Evolutionary conservation across 2,329 filamentous ascomycete species (phyloP), one percentile per base, ranked within the genome.

Genomic region (Calonectria hawksworthii): DNA sequence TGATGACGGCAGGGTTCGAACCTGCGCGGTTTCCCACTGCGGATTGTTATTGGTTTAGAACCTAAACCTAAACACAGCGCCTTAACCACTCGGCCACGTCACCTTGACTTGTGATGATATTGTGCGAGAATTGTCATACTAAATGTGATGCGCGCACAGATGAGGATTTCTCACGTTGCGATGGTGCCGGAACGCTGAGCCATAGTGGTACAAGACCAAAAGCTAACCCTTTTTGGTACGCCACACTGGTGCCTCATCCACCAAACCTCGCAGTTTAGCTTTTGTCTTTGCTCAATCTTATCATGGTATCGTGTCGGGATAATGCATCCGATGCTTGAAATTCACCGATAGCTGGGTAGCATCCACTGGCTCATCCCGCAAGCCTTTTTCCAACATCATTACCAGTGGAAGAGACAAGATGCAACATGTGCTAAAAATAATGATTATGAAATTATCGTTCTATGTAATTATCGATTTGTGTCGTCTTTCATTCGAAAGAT

Each of bases 31-130:
- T 83, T 82, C 84, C 83, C 84, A 86, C 84, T 86, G 85, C 84
- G 84, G 84, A 81, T 83, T 76, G 82, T 75, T 76, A 75, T 50
- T 72, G 76, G 74, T 72, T 18, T 32, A 64, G 68, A 38, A 63
- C 56, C 56, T 38, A 64, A 78, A 82, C 88, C 88, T 89, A 89
- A 89, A 89, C 87, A 88, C 87, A 88, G 86, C 88, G 88, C 88
- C 88, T 88, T 89, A 89, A 89, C 88, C 88, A 89, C 88, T 89
- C 88, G 87, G 87, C 88, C 87, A 89, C 81, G 86, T 83, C 85
- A 82, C 84, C 86, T 76, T 72, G 52, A 13, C 56, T 71, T 63
- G 23, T 41, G 16, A 13, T 41, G n/a, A 28, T 34, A 0, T 3
- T 5, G 6, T 0, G 13, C 23, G 2, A 47, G 44, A 47, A 47